phyloP scores from a whole-genome alignment of 1,284 basidiomycete species.

The Vanrija pseudolonga region DNA sequence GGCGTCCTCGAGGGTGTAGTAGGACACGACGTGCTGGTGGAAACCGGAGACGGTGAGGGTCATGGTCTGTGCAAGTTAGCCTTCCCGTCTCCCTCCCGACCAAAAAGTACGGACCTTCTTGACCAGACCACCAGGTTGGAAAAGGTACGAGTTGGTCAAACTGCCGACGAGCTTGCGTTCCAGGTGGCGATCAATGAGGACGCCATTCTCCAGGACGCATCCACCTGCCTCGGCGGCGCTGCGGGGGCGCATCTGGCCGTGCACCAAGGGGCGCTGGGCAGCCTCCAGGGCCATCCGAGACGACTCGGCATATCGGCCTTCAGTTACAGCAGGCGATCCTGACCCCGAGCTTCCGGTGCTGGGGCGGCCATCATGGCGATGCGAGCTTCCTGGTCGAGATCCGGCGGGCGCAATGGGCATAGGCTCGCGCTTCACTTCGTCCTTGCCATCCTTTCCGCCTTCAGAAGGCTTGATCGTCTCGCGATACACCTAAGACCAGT shows the following conservation, averaged over 20 bases:
- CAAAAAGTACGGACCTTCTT: conserved; percentile 76
- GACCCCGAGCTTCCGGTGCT: conserved; percentile 13
- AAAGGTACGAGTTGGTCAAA: conserved; percentile 84
- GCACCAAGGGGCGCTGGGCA: conserved; percentile 8
- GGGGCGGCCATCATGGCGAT: conserved; percentile 8
- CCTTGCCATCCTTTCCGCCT: conserved; percentile 10
- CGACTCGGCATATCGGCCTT: conserved; percentile 10
- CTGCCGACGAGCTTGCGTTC: conserved; percentile 82
- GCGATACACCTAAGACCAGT: conserved; percentile 63
- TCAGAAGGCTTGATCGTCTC: conserved; percentile 72
- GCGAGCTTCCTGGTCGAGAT: conserved; percentile 7
- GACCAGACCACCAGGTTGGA: conserved; percentile 85
- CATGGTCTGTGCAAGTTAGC: conserved; percentile 64
- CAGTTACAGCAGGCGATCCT: conserved; percentile 4
- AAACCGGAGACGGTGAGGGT: conserved; percentile 80
- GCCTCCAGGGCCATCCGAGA: conserved; percentile 20
- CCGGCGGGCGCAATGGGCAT: not conserved
- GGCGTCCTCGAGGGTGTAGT: conserved; percentile 91
- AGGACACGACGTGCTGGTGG: conserved; percentile 91
- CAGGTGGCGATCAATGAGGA: conserved; percentile 19
- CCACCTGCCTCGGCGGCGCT: conserved; percentile 19
- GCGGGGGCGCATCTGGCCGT: conserved; percentile 19
- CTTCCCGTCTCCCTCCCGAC: not conserved
- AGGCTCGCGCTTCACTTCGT: conserved; percentile 10
- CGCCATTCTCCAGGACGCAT: conserved; percentile 18